Evolutionary conservation across 2,329 filamentous ascomycete genomes (phyloP), one percentile per base, ranked within the genome.

Genomic region (Xylariales sp.): DNA sequence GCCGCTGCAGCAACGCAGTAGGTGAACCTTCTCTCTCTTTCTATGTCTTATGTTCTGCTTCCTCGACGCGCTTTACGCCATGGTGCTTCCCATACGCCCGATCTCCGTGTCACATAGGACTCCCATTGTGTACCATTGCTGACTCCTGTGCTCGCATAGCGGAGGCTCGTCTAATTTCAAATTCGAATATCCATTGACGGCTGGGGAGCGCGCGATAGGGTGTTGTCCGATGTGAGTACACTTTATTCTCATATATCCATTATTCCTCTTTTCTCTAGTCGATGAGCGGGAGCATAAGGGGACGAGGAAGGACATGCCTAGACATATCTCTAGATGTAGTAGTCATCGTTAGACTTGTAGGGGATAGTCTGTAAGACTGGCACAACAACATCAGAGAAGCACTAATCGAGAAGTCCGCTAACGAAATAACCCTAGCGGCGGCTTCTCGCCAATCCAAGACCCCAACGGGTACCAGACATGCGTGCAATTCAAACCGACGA

Each of bases 141-240:
- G 9, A 63, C 57, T 41, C 2, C 9, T 32, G 8, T 3, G 18
- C 34, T 56, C 5, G 8, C 49, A 64, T 10, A 67, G 67, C 30
- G 65, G 64, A n/a, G 63, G 55, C 18, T 55, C 56, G 12, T 64
- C 59, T 18, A 41, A 67, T 56, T 69, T 67, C 54, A 2, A 23
- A 1, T 72, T 72, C 39, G 43, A 65, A 23, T 72, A 46, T 39
- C 65, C 68, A 10, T 50, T 70, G 30, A 61, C 55, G 2, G 48
- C 50, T 8, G 64, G 57, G n/a, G 68, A 72, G 61, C 69, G 65
- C 1, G 70, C 68, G 8, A 61, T 72, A 5, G 70, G 70, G 14
- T 72, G 68, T 28, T 72, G 68, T 64, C 70, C 70, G 3, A 50
- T 39, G 68, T 69, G 45, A 69, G 67, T 65, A 32, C 39, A n/a